These are phyloP conservation scores for Candida boidinii DNA, from an alignment of 805 yeast genomes.

Conservation along the genomic window DNA sequence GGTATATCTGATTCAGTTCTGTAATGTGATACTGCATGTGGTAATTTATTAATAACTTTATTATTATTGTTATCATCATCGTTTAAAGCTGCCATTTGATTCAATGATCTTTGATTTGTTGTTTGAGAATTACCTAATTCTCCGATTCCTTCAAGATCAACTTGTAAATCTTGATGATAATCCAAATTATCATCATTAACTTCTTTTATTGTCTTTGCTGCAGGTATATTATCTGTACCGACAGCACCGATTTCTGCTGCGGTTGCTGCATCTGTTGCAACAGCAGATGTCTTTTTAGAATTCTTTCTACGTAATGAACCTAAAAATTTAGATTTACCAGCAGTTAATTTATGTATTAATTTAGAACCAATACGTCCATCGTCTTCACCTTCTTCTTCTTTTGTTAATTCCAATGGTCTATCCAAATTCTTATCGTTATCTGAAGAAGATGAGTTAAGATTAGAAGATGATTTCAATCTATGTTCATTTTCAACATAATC, in stretches of 20 bases:
- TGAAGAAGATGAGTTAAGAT: conserved; percentile 4
- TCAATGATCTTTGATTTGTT: too few species aligned
- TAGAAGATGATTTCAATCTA: conserved; percentile 12
- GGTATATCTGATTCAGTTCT: too few species aligned
- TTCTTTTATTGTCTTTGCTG: too few species aligned
- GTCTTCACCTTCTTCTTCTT: conserved; percentile 22
- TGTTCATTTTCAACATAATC: conserved; percentile 23
- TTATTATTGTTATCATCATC: too few species aligned
- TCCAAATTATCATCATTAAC: too few species aligned
- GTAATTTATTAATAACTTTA: too few species aligned
- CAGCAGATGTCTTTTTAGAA: conserved; percentile 6
- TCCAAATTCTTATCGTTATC: conserved; percentile 16
- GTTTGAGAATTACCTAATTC: too few species aligned
- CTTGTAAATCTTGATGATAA: too few species aligned
- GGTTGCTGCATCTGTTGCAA: conserved; percentile 13
- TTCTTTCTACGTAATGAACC: conserved; percentile 17
- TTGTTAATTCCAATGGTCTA: conserved; percentile 21
- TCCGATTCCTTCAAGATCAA: too few species aligned
- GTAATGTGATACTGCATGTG: too few species aligned
- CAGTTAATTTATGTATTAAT: conserved; percentile 33
- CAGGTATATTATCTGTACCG: conserved; percentile 8
- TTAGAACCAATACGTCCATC: conserved; percentile 32
- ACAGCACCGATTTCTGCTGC: too few species aligned
- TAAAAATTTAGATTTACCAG: conserved; percentile 35
- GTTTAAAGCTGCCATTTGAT: too few species aligned